Base-by-base conservation (phyloP, 495 filamentous ascomycete species). In the Penicillium canariense region DNA sequence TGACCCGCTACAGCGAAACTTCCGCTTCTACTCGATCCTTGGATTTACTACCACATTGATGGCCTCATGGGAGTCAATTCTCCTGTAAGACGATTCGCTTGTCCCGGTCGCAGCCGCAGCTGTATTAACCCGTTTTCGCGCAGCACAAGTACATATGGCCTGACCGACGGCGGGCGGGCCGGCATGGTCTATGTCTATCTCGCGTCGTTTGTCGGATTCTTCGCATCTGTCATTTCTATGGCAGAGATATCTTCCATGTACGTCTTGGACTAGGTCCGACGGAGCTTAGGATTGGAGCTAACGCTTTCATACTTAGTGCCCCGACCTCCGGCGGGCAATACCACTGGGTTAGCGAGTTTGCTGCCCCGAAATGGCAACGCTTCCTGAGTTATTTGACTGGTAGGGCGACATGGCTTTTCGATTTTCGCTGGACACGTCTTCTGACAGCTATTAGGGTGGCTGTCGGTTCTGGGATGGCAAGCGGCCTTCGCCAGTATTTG, bases 151-250 rank as follows among this genome's bases (percentile, higher is more conserved):
- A 69, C 62, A 42, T 68, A 70, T 46, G 74, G 73, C 11, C 44
- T 79, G 9, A 61, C 56, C 23, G 74, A 79, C 56, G 76, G 78
- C 9, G 78, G 79, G 11, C 68, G 69, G 25, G 75, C 70, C 15
- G 77, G 75, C 10, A 68, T 77, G 44, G 66, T 81, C 48, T 81
- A 77, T 74, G 69, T 69, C 7, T 80, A 75, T 48, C 68, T 80
- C 27, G 67, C 54, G 0, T 74, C 69, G 0, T 71, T 72, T 20
- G 61, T 70, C 2, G 75, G 75, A 44, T 77, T 75, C 15, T 62
- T 72, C 26, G 69, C 69, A 6, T 65, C 75, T 32, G 69, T 78
- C 4, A 65, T 71, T 6, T 73, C 69, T 25, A 67, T 82, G 59
- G 70, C 74, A 0, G 77, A 80, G 50, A 75, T 80, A 62, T 71